Evolutionary conservation across 75 land plant species (phyloP), one percentile per base, ranked within the genome.

Genomic region (Gnetum montanum): DNA sequence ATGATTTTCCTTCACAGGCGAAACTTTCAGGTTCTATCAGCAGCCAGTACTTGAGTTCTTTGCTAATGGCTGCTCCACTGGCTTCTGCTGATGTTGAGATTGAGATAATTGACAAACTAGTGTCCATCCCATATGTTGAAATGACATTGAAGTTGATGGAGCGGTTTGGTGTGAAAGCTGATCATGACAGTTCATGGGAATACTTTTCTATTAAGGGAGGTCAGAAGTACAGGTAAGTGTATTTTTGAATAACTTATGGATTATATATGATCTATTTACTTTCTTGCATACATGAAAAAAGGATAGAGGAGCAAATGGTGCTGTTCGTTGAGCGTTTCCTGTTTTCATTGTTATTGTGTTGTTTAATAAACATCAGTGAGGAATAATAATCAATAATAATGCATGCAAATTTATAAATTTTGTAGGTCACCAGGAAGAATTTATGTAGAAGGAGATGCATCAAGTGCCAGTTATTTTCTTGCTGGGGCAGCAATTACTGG

Each of bases 361-460:
- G 15, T 15, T 40, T 11, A 7, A 37, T 59, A 1, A 11, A 24
- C 47, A 19, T 19, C 15, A 31, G 49, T 4, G 35, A 10, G 8
- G 18, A 50, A n/a, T 31, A 6, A 40, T 23, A 35, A 4, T 0
- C 29, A 4, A 7, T 4, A 34, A 11, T 15, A 23, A 5, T 4
- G 43, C 3, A 28, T 7, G 15, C 2, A 36, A 24, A 36, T 22
- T 4, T 24, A 41, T 13, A 8, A n/a, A n/a, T n/a, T n/a, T n/a
- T n/a, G n/a, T 57, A 93, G 95, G 64, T 85, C 98, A 34, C 98
- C 90, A 13, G 98, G 98, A 54, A 77, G 66, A 54, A 95, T 92
- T 46, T 89, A 66, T 65, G 98, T 93, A n/a, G 98, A 93, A 68
- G 98, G 98, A 28, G 98, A 93, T 80, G 98, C 98, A 31, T 93